Percentiles rank a stretch among this genome's conserved stretches.
These are phyloP conservation scores for Backusella mclennaniae DNA, from an alignment of 192 early-diverging fungal genomes.

Conservation along the genomic window DNA sequence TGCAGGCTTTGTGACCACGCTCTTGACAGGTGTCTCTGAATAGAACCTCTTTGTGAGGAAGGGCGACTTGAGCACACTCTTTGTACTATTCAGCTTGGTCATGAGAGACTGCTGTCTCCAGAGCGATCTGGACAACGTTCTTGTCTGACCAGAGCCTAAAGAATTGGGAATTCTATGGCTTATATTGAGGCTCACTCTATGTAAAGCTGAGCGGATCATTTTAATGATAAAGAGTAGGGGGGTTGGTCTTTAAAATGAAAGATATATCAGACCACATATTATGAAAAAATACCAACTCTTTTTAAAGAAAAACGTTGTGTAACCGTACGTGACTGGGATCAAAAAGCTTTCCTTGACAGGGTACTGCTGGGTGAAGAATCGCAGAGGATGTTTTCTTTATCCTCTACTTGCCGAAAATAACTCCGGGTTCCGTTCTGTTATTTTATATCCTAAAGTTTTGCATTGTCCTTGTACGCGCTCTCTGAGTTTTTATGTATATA, in stretches of 20 bases:
- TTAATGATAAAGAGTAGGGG: not conserved
- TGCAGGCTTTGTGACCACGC: conserved; percentile 34
- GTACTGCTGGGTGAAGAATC: not conserved
- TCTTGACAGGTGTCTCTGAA: not conserved
- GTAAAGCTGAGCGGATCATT: conserved; percentile 13
- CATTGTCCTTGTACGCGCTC: not conserved
- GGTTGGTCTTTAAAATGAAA: not conserved
- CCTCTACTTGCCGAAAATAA: not conserved
- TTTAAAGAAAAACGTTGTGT: not conserved
- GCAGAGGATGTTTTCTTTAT: not conserved
- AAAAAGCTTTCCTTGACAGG: not conserved
- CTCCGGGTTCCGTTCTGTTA: not conserved
- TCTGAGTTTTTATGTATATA: not conserved
- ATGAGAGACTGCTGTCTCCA: not conserved
- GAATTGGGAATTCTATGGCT: not conserved
- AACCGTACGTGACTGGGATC: not conserved
- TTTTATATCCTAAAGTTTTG: not conserved
- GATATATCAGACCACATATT: conserved; percentile 7
- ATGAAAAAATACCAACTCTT: not conserved
- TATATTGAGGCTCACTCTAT: not conserved
- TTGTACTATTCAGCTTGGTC: not conserved
- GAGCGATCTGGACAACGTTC: not conserved
- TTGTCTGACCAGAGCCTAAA: not conserved
- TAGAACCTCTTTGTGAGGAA: not conserved
- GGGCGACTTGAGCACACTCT: not conserved